Conservation (phyloP, 1,284 basidiomycete species). For the Leccinum angustisporum region DNA sequence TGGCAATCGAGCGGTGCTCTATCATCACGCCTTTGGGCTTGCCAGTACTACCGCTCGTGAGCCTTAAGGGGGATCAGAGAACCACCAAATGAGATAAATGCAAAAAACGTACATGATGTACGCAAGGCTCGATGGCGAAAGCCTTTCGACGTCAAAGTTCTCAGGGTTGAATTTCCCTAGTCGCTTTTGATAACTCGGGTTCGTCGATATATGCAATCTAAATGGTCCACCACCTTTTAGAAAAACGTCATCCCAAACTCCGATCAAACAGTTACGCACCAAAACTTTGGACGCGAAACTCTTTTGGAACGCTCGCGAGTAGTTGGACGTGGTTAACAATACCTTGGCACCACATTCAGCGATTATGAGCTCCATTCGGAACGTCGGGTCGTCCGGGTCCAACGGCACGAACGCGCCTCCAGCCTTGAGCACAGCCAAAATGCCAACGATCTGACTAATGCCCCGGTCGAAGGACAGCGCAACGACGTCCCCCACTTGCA, state of each 20-base stretch:
- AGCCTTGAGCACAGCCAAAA: constrained; percentile 35
- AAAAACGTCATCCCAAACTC: not conserved
- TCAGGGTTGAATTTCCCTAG: constrained; percentile 15
- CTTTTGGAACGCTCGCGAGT: constrained; percentile 25
- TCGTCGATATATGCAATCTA: constrained; percentile 32
- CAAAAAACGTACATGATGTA: constrained; percentile 27
- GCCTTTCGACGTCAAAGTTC: constrained; percentile 20
- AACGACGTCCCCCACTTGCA: constrained; percentile 23
- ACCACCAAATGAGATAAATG: not conserved
- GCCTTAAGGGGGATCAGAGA: constrained; percentile 20
- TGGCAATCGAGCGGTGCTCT: constrained; percentile 35
- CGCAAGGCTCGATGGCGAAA: constrained; percentile 27
- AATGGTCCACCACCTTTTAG: not conserved
- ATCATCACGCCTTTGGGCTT: constrained; percentile 33
- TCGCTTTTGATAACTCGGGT: constrained; percentile 27
- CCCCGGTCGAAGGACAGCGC: constrained; percentile 33
- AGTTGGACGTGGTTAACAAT: constrained; percentile 26
- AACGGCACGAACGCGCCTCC: constrained; percentile 33
- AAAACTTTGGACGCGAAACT: constrained; percentile 25
- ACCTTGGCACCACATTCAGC: constrained; percentile 31
- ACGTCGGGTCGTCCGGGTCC: constrained; percentile 34
- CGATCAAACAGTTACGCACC: constrained; percentile 10
- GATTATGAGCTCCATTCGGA: constrained; percentile 32
- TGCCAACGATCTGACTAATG: constrained; percentile 31
- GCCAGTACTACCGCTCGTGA: constrained; percentile 31